Conservation (phyloP, 1,284 basidiomycete species). For the Takashimella tepidaria region DNA sequence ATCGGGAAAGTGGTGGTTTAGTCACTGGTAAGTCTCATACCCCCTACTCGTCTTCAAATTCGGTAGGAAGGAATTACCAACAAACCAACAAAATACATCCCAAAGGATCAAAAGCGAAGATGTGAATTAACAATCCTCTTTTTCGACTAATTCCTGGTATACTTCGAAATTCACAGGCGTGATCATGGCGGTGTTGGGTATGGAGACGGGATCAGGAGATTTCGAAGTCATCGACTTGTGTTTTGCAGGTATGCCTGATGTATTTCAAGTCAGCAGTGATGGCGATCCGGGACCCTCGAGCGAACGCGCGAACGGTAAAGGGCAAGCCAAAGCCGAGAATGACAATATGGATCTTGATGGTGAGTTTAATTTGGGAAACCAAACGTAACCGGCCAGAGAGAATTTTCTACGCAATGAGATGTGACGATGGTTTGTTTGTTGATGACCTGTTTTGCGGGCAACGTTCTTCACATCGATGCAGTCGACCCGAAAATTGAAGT, state of each 20-base stretch:
- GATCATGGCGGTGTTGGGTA: slow-evolving; percentile 81
- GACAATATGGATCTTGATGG: slow-evolving; percentile 26
- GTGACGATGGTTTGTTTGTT: neutral
- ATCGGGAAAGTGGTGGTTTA: slow-evolving; percentile 55
- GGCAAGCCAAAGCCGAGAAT: slow-evolving; percentile 33
- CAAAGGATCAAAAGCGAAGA: neutral
- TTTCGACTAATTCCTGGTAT: too few relatives aligned
- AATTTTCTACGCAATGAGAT: too few relatives aligned
- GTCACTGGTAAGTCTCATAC: slow-evolving; percentile 64
- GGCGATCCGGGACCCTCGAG: slow-evolving; percentile 21
- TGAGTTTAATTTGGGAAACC: too few relatives aligned
- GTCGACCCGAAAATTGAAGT: slow-evolving; percentile 30
- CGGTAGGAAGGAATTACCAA: too few relatives aligned
- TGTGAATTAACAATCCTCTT: slow-evolving; percentile 2
- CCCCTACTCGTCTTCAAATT: neutral
- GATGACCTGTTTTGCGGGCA: neutral
- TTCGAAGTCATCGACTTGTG: slow-evolving; percentile 93
- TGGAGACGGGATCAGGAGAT: slow-evolving; percentile 81
- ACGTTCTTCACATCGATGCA: slow-evolving; percentile 18
- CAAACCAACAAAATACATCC: too few relatives aligned
- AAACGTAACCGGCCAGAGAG: too few relatives aligned
- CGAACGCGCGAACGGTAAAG: slow-evolving; percentile 34
- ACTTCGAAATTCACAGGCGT: slow-evolving; percentile 57
- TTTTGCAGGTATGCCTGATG: slow-evolving; percentile 73
- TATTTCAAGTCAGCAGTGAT: slow-evolving; percentile 36